Conservation (phyloP, 208 protist genomes). For the Acanthamoeba royreba region DNA sequence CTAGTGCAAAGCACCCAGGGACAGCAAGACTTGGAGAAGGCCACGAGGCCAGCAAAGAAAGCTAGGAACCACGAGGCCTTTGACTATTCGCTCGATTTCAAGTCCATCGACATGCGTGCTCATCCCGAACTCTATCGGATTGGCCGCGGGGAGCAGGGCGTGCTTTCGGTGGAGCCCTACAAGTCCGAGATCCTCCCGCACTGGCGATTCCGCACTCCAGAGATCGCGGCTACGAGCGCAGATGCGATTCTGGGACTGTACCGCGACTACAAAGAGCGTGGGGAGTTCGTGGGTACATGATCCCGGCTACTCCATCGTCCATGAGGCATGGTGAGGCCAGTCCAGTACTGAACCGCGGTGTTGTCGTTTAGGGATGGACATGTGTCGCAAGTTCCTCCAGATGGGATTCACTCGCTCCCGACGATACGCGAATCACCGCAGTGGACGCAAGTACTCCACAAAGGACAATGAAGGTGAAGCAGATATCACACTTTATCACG, state of each 20-base stretch:
- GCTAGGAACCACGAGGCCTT: background rate
- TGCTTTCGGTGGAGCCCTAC: conserved; percentile 40
- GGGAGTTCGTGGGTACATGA: background rate
- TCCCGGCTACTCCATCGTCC: no score
- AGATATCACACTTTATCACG: background rate
- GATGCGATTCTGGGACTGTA: conserved; percentile 5
- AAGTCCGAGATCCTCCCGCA: conserved; percentile 43
- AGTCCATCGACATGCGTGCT: background rate
- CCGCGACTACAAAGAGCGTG: background rate
- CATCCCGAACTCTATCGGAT: background rate
- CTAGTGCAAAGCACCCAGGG: no score
- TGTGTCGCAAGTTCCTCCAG: conserved; percentile 2
- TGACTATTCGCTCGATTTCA: background rate
- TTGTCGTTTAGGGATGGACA: background rate
- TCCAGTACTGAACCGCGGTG: background rate
- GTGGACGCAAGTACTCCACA: background rate
- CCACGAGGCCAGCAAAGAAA: background rate
- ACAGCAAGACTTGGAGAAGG: no score
- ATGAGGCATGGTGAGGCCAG: background rate
- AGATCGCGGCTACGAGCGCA: background rate
- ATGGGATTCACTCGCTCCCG: background rate
- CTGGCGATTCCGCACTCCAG: conserved; percentile 33
- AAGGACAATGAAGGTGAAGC: background rate
- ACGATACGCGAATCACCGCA: conserved; percentile 14
- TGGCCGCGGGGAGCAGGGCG: conserved; percentile 26